These are phyloP conservation scores for Claviceps capensis DNA, from an alignment of 2,329 filamentous ascomycete species.

Conservation along the genomic window DNA sequence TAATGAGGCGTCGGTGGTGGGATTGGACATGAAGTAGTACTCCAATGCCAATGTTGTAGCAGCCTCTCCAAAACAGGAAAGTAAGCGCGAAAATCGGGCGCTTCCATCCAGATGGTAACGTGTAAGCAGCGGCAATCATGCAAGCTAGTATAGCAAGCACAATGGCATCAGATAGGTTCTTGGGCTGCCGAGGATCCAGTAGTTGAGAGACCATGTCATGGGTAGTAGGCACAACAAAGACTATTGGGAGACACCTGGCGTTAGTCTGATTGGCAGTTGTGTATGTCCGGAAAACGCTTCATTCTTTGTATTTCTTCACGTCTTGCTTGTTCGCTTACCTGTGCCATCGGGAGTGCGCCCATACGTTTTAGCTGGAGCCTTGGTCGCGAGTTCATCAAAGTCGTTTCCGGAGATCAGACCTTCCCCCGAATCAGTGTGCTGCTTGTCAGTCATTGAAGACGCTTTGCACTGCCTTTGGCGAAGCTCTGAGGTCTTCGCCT, in stretches of 20 bases:
- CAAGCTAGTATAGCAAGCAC: slow-evolving; percentile 66
- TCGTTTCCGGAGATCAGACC: neutral
- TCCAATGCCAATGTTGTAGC: slow-evolving; percentile 91
- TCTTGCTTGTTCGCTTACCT: slow-evolving; percentile 42
- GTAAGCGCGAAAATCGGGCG: slow-evolving; percentile 66
- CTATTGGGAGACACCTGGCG: slow-evolving; percentile 29
- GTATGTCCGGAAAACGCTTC: neutral
- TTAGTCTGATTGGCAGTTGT: slow-evolving; percentile 6
- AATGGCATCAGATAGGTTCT: slow-evolving; percentile 76
- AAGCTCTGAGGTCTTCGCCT: slow-evolving; percentile 3
- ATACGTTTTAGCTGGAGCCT: slow-evolving; percentile 51
- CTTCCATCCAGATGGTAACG: slow-evolving; percentile 55
- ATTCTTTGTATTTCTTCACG: neutral
- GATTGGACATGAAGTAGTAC: slow-evolving; percentile 82
- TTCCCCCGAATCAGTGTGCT: neutral
- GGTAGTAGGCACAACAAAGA: slow-evolving; percentile 89
- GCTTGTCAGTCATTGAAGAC: neutral
- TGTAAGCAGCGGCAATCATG: slow-evolving; percentile 61
- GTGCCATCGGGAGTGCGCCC: slow-evolving; percentile 83
- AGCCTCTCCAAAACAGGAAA: slow-evolving; percentile 84
- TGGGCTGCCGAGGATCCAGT: slow-evolving; percentile 84
- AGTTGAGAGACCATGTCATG: slow-evolving; percentile 99
- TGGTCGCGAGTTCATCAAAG: slow-evolving; percentile 4
- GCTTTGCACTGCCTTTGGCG: slow-evolving; percentile 2
- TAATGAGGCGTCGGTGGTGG: slow-evolving; percentile 69